Evolutionary conservation across 768 basidiomycete species (phyloP).

Genomic region (Kwoniella europaea): DNA sequence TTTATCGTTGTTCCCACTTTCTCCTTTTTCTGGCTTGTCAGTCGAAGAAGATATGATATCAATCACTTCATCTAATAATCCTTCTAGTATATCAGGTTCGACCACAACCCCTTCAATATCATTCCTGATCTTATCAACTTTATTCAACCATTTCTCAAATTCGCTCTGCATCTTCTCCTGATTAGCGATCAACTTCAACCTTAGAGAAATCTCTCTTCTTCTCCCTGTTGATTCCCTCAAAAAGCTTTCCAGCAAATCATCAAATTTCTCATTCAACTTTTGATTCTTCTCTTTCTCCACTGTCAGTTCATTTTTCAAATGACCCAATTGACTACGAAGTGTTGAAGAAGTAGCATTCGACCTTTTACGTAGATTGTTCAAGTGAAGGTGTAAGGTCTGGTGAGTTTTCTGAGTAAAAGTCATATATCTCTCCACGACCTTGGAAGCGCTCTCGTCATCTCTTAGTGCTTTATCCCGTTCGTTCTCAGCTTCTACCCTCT

Average conservation of each 20-base stretch:
- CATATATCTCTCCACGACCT: slow-evolving; percentile 60
- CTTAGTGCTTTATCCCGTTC: slow-evolving; percentile 40
- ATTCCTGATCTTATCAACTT: slow-evolving; percentile 36
- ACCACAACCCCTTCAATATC: slow-evolving; percentile 47
- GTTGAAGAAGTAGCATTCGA: slow-evolving; percentile 49
- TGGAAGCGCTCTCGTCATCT: slow-evolving; percentile 54
- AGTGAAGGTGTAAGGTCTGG: slow-evolving; percentile 51
- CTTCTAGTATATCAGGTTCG: slow-evolving; percentile 43
- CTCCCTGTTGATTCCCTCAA: slow-evolving; percentile 55
- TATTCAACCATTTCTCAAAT: slow-evolving; percentile 52
- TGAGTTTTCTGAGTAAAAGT: slow-evolving; percentile 59
- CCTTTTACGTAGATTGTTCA: slow-evolving; percentile 52
- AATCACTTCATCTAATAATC: slow-evolving; percentile 48
- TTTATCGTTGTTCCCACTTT: slow-evolving; percentile 17
- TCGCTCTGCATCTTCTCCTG: slow-evolving; percentile 47
- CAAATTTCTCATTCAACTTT: slow-evolving; percentile 44
- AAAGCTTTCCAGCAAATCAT: slow-evolving; percentile 53
- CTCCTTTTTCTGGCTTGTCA: neutral
- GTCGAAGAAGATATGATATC: slow-evolving; percentile 26
- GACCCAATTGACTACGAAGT: slow-evolving; percentile 43
- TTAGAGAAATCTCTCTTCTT: slow-evolving; percentile 54
- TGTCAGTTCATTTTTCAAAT: slow-evolving; percentile 31
- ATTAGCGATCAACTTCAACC: slow-evolving; percentile 44
- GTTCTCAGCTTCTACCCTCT: slow-evolving; percentile 34
- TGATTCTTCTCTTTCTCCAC: slow-evolving; percentile 35